Percentiles rank a stretch among this genome's conserved stretches.
Evolutionary conservation across 2,329 filamentous ascomycete genomes (phyloP).

Genomic region (Talaromyces sp.): DNA sequence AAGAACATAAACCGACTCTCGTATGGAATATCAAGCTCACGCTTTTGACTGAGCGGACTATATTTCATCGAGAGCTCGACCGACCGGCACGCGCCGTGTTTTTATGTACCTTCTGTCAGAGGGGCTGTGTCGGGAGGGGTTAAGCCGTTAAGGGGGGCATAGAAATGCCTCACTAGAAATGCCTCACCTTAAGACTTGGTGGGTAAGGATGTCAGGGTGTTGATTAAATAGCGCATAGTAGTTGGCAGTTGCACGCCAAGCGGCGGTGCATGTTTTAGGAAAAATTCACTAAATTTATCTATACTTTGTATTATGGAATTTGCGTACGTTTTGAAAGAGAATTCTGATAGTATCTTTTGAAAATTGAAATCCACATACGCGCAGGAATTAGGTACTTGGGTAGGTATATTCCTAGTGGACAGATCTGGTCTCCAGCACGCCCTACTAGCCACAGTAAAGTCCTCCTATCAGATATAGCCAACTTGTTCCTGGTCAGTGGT

Average conservation of each 20-base stretch:
- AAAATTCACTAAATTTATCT: neutral
- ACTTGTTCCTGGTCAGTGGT: too few species aligned
- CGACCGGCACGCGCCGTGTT: neutral
- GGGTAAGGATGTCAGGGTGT: neutral
- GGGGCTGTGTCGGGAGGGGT: slow-evolving; percentile 1
- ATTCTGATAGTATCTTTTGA: neutral
- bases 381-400: neutral
- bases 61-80: neutral
- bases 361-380: too few species aligned
- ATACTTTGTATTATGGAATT: neutral
- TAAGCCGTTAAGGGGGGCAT: neutral
- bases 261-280: neutral
- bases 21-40: neutral
- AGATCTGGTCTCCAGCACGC: too few species aligned
- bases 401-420: neutral
- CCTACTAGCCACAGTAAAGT: too few species aligned
- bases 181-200: neutral
- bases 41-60: neutral
- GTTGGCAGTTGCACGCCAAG: neutral
- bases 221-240: slow-evolving; percentile 4
- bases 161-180: slow-evolving; percentile 1
- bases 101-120: slow-evolving; percentile 1
- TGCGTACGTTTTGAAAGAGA: neutral
- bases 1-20: neutral
- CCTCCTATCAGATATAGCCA: too few species aligned